Conservation (phyloP, 2,329 filamentous ascomycete genomes). For the Microsporum canis region DNA sequence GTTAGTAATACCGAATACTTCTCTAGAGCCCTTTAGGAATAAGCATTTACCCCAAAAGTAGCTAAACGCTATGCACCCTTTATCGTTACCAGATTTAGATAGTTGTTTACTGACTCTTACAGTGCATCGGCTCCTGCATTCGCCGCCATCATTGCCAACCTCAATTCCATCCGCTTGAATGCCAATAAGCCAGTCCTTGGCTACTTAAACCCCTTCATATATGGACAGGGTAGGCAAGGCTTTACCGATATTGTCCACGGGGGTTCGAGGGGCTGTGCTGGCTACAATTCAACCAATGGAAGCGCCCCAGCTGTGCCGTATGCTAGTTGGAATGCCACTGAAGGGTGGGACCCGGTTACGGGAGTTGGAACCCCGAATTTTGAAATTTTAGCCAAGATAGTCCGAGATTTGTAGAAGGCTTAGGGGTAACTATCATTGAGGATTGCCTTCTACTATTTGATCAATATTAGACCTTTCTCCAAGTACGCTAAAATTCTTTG, state of each 20-base stretch:
- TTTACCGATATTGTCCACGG: slow-evolving; percentile 41
- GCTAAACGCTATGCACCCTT: neutral
- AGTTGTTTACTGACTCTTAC: neutral
- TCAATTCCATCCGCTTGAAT: slow-evolving; percentile 52
- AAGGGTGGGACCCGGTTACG: slow-evolving; percentile 42
- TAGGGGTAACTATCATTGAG: neutral
- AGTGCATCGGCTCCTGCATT: slow-evolving; percentile 51
- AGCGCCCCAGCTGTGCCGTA: slow-evolving; percentile 31
- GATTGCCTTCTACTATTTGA: too few relatives aligned
- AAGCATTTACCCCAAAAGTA: too few relatives aligned
- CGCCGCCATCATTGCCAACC: slow-evolving; percentile 50
- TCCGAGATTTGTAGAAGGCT: neutral
- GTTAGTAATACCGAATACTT: slow-evolving; percentile 15
- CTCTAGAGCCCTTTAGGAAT: too few relatives aligned
- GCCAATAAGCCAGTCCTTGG: slow-evolving; percentile 44
- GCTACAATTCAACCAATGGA: slow-evolving; percentile 28
- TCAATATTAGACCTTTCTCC: too few relatives aligned
- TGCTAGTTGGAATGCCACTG: slow-evolving; percentile 42
- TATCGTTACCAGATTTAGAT: neutral
- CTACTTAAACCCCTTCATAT: slow-evolving; percentile 54
- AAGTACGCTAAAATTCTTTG: too few relatives aligned
- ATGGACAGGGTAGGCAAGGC: slow-evolving; percentile 34
- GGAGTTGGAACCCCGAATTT: slow-evolving; percentile 31
- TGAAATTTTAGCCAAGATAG: slow-evolving; percentile 5
- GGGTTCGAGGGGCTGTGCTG: slow-evolving; percentile 37